A percentile compares a stretch with the other conserved stretches of the same genome.
Conservation (phyloP, 805 yeast genomes). For the Vanderwaltozyma tropicalis region DNA sequence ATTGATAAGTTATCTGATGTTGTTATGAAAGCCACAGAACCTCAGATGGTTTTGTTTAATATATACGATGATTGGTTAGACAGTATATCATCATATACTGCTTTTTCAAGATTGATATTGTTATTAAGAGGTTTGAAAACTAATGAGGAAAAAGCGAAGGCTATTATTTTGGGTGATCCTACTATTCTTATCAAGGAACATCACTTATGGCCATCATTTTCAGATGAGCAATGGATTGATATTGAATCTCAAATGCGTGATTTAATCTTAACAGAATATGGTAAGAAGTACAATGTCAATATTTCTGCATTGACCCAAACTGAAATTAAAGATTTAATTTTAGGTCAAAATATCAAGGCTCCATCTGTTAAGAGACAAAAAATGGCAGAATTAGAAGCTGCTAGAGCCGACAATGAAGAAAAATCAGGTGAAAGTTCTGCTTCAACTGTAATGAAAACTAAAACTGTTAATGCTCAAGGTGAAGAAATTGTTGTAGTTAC, state of each 20-base stretch:
- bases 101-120: constrained; percentile 78
- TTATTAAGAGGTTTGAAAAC: constrained; percentile 75
- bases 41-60: constrained; percentile 85
- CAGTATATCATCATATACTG: constrained; percentile 77
- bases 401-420: constrained; percentile 32
- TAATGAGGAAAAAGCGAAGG: constrained; percentile 63
- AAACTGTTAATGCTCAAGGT: constrained; percentile 85
- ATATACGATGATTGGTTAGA: constrained; percentile 92
- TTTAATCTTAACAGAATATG: constrained; percentile 73
- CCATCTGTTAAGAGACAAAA: constrained; percentile 84
- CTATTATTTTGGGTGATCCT: constrained; percentile 66
- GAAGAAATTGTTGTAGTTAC: constrained; percentile 93
- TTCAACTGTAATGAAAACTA: constrained; percentile 67
- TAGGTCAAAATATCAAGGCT: constrained; percentile 88
- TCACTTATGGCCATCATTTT: constrained; percentile 88
- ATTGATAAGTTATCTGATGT: constrained; percentile 70
- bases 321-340: constrained; percentile 84
- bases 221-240: constrained; percentile 83
- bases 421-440: constrained; percentile 37
- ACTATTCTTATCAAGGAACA: constrained; percentile 59
- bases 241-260: constrained; percentile 85
- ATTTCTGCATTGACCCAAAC: constrained; percentile 81
- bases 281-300: constrained; percentile 75
- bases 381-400: constrained; percentile 60
- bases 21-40: constrained; percentile 79